phyloP scores from a whole-genome alignment of 1,284 basidiomycete genomes.

The Mycena citricolor region DNA sequence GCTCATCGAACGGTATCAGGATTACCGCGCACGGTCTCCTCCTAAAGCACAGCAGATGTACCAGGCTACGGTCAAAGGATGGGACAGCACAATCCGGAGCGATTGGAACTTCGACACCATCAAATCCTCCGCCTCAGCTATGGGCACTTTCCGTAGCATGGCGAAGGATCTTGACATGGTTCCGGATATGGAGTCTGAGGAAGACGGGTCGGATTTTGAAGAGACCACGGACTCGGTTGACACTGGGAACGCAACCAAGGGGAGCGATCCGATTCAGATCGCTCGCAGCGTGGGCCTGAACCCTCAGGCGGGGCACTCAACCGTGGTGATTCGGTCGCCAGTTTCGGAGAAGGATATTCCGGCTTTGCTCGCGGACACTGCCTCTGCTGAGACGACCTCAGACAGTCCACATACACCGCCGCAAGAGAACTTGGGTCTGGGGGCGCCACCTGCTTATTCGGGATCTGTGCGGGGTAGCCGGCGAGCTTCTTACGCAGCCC shows the following conservation, averaged over 20 bases:
- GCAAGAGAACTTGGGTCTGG: slow-evolving; percentile 39
- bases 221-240: slow-evolving; percentile 53
- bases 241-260: slow-evolving; percentile 58
- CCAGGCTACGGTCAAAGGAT: slow-evolving; percentile 57
- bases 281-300: slow-evolving; percentile 50
- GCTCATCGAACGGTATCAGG: slow-evolving; percentile 82
- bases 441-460: slow-evolving; percentile 62
- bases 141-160: slow-evolving; percentile 73
- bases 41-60: slow-evolving; percentile 50
- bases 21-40: slow-evolving; percentile 61
- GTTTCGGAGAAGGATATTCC: slow-evolving; percentile 42
- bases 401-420: slow-evolving; percentile 38
- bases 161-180: slow-evolving; percentile 59
- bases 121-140: slow-evolving; percentile 60
- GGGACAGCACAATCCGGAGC: slow-evolving; percentile 78
- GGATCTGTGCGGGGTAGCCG: slow-evolving; percentile 52
- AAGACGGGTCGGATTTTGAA: slow-evolving; percentile 40
- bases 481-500: slow-evolving; percentile 72
- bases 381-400: slow-evolving; percentile 37
- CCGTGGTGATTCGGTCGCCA: slow-evolving; percentile 59
- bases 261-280: slow-evolving; percentile 51
- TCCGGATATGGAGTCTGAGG: slow-evolving; percentile 53
- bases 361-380: slow-evolving; percentile 38
- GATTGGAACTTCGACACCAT: slow-evolving; percentile 98
- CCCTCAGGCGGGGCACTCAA: slow-evolving; percentile 60